These are phyloP conservation scores for Themeda triandra DNA, from an alignment of 176 grass and related monocot genomes.

Conservation along the genomic window DNA sequence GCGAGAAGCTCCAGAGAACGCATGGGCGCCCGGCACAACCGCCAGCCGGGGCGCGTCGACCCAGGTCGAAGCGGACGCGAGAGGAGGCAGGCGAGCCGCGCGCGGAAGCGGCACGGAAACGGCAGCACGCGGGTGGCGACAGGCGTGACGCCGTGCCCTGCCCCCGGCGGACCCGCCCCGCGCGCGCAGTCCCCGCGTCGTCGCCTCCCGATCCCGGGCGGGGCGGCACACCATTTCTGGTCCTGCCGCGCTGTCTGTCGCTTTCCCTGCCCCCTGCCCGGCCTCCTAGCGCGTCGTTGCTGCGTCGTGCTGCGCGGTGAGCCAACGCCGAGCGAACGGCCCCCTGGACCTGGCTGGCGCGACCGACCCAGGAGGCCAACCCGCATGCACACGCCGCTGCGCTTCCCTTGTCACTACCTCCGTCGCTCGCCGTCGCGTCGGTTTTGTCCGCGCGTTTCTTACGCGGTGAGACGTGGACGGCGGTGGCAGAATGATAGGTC, in stretches of 20 bases:
- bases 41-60: background rate
- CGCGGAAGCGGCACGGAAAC: background rate
- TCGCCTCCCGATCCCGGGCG: background rate
- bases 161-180: background rate
- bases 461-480: background rate
- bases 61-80: background rate
- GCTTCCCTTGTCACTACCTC: background rate
- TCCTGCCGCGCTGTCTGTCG: slow-evolving; percentile 35
- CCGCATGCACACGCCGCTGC: slow-evolving; percentile 25
- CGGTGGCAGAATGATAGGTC: background rate
- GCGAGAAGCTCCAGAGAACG: background rate
- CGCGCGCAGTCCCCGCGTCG: slow-evolving; percentile 29
- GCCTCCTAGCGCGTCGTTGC: background rate
- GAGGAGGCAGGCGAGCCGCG: background rate
- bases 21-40: background rate
- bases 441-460: background rate
- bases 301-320: background rate
- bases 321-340: background rate
- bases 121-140: slow-evolving; percentile 6
- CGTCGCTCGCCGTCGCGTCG: background rate
- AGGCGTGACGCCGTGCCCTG: slow-evolving; percentile 8
- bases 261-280: background rate
- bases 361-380: slow-evolving; percentile 50
- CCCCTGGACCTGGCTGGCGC: no score
- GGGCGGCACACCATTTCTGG: slow-evolving; percentile 23